Percentiles rank a stretch among this genome's conserved stretches.
Evolutionary conservation across 768 basidiomycete species (phyloP).

Genomic region (Pisolithus orientalis): DNA sequence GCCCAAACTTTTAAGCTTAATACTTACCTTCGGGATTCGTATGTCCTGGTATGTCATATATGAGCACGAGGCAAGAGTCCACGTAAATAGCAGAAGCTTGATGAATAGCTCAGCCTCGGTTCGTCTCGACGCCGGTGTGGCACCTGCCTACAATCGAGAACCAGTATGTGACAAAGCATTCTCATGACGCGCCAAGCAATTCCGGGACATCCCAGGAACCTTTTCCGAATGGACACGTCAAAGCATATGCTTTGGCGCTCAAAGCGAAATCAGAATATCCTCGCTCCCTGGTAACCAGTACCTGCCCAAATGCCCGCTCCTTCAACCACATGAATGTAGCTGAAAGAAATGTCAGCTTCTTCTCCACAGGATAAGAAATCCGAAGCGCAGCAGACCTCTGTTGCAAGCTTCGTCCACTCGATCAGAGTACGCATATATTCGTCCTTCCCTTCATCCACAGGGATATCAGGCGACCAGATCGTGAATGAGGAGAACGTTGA

Average conservation of each 20-base stretch:
- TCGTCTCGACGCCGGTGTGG: too few species aligned
- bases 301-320: neutral
- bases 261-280: neutral
- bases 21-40: neutral
- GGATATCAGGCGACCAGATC: conserved; percentile 72
- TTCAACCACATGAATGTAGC: conserved; percentile 20
- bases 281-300: neutral
- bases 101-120: too few species aligned
- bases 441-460: conserved; percentile 62
- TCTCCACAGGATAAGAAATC: too few species aligned
- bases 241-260: neutral
- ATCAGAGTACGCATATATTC: conserved; percentile 63
- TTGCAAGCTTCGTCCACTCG: conserved; percentile 66
- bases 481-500: conserved; percentile 60
- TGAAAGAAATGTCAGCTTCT: conserved; percentile 1
- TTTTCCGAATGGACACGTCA: too few species aligned
- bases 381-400: conserved; percentile 41
- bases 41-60: too few species aligned
- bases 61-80: too few species aligned
- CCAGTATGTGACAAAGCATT: too few species aligned
- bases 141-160: too few species aligned
- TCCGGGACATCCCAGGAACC: too few species aligned
- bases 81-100: too few species aligned
- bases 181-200: too few species aligned
- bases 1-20: too few species aligned